phyloP scores from a whole-genome alignment of 495 filamentous ascomycete species.

The Tirmania nivea region DNA sequence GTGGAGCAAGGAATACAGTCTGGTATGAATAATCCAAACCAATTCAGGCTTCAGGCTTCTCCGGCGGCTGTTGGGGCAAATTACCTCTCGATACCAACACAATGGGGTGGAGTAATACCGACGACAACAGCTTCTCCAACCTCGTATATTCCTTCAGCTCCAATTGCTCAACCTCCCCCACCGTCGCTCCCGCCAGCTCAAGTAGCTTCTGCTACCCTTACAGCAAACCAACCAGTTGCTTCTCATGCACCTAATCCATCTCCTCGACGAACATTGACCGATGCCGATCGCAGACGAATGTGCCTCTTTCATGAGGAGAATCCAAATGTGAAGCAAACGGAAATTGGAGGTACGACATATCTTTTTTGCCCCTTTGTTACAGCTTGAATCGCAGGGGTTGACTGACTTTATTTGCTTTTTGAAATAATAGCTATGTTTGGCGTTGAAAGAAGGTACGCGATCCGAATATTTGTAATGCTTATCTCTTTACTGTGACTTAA shows the following conservation, averaged over 20 bases:
- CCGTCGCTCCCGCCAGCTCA: constrained; percentile 14
- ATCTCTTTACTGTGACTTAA: too few relatives aligned
- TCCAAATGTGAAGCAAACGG: constrained; percentile 87
- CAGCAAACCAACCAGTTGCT: constrained; percentile 22
- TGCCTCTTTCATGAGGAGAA: constrained; percentile 90
- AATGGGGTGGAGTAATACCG: constrained; percentile 16
- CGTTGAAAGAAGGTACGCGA: constrained; percentile 78
- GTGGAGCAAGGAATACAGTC: constrained; percentile 10
- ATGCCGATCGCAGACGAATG: constrained; percentile 79
- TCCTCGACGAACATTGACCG: constrained; percentile 70
- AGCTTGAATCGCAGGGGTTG: background rate
- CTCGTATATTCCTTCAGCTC: constrained; percentile 12
- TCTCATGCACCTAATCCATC: constrained; percentile 5
- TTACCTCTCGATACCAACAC: constrained; percentile 13
- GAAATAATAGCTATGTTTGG: constrained; percentile 57
- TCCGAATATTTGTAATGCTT: background rate
- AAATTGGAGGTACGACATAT: constrained; percentile 56
- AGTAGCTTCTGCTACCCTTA: constrained; percentile 26
- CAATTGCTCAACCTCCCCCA: constrained; percentile 31
- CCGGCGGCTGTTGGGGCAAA: constrained; percentile 15
- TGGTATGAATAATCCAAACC: constrained; percentile 8
- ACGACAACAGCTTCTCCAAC: constrained; percentile 1
- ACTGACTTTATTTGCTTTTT: constrained; percentile 8
- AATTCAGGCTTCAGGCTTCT: constrained; percentile 15
- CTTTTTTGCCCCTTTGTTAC: constrained; percentile 5